A percentile compares a stretch with the other conserved stretches of the same genome.
These are phyloP conservation scores for Parachaetomium inaequale DNA, from an alignment of 495 filamentous ascomycete genomes.

Conservation along the genomic window DNA sequence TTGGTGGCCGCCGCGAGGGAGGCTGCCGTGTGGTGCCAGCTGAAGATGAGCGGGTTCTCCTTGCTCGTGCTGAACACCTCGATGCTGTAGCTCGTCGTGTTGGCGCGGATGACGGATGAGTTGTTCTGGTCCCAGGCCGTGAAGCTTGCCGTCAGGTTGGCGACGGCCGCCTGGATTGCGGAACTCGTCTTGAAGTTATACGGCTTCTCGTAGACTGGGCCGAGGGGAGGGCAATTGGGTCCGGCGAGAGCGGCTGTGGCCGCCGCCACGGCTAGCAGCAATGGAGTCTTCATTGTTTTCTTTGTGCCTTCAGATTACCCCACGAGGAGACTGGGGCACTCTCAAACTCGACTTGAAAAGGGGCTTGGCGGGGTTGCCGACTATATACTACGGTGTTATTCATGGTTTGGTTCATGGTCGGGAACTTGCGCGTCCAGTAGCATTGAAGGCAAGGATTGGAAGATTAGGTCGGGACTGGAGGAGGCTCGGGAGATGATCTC, in stretches of 20 bases:
- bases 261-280: conserved; percentile 12
- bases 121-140: conserved; percentile 33
- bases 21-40: conserved; percentile 47
- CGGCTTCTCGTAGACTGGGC: conserved; percentile 47
- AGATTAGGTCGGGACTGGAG: neutral
- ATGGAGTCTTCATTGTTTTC: neutral
- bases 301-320: neutral
- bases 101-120: conserved; percentile 33
- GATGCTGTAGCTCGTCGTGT: conserved; percentile 50
- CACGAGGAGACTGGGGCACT: neutral
- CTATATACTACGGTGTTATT: neutral
- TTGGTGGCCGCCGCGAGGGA: conserved; percentile 26
- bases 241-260: conserved; percentile 22
- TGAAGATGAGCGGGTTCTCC: conserved; percentile 41
- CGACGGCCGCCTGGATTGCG: conserved; percentile 34
- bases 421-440: neutral
- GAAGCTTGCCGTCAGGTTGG: conserved; percentile 39
- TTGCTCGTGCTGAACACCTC: conserved; percentile 47
- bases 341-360: neutral
- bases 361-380: neutral
- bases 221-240: conserved; percentile 48
- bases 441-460: neutral
- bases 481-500: neutral
- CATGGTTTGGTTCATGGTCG: neutral
- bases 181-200: conserved; percentile 34